phyloP scores from a whole-genome alignment of 805 yeast species.

The Sugiyamaella floridensis region DNA sequence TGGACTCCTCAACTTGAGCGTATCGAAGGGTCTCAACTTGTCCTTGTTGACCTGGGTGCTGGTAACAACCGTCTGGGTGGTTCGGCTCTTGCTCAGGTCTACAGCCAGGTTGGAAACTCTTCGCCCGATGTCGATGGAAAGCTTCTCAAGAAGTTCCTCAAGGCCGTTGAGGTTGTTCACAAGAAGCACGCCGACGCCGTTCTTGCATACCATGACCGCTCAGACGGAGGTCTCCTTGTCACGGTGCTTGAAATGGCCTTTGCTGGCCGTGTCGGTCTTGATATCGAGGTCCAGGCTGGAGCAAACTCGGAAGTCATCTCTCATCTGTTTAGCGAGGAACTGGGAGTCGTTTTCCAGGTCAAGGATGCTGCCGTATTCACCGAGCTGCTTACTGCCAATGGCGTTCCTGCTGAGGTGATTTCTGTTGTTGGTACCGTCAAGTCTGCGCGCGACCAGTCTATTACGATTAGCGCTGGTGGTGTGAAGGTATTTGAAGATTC shows the following conservation, averaged over 20 bases:
- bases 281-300: conserved; percentile 38
- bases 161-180: conserved; percentile 67
- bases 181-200: conserved; percentile 47
- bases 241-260: conserved; percentile 93
- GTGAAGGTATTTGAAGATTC: conserved; percentile 42
- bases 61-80: conserved; percentile 70
- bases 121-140: conserved; percentile 74
- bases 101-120: conserved; percentile 73
- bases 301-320: conserved; percentile 29
- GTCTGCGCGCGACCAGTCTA: conserved; percentile 41
- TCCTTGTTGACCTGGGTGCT: conserved; percentile 72
- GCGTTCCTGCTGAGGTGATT: conserved; percentile 49
- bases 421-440: conserved; percentile 59
- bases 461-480: conserved; percentile 45
- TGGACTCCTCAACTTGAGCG: conserved; percentile 86
- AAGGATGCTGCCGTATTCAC: conserved; percentile 50
- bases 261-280: conserved; percentile 84
- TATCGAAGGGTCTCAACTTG: conserved; percentile 42
- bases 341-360: conserved; percentile 95
- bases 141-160: conserved; percentile 61
- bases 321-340: conserved; percentile 77
- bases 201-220: conserved; percentile 87
- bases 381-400: conserved; percentile 47
- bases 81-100: conserved; percentile 91
- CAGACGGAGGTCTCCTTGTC: conserved; percentile 91